These are phyloP conservation scores for Aquilaria sinensis DNA, from an alignment of 345 rosid species.

Conservation along the genomic window DNA sequence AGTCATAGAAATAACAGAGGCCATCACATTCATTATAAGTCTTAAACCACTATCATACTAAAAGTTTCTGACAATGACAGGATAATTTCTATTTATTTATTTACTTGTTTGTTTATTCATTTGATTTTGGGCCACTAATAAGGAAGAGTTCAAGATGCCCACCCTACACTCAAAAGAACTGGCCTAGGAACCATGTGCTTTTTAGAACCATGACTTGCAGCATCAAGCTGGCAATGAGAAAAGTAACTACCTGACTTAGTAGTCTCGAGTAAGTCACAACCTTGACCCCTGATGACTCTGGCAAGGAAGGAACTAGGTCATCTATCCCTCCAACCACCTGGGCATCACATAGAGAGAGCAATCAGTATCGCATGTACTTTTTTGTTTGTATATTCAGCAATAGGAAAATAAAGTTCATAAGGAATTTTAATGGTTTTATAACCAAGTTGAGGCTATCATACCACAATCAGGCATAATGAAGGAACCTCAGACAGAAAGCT, in stretches of 20 bases:
- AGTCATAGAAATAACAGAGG: no score
- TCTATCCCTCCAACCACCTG: conserved; percentile 94
- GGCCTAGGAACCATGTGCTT: no score
- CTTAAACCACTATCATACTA: no score
- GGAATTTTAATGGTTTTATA: neutral
- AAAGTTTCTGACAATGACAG: no score
- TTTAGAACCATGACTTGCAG: no score
- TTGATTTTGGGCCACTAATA: no score
- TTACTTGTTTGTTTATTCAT: no score
- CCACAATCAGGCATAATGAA: conserved; percentile 79
- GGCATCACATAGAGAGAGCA: conserved; percentile 7
- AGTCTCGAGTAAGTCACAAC: conserved; percentile 68
- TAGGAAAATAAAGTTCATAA: conserved; percentile 1
- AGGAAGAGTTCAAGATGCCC: no score
- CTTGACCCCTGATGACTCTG: conserved; percentile 62
- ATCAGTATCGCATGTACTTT: neutral
- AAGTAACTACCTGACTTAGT: conserved; percentile 60
- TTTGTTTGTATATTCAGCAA: conserved; percentile 1
- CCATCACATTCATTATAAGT: no score
- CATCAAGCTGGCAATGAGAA: conserved; percentile 8
- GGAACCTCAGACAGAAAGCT: conserved; percentile 82
- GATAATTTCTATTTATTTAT: no score
- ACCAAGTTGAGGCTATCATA: conserved; percentile 28
- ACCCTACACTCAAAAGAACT: no score
- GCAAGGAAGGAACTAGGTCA: conserved; percentile 77